Conservation (phyloP, 1,284 basidiomycete genomes). For the Mycena citricolor region DNA sequence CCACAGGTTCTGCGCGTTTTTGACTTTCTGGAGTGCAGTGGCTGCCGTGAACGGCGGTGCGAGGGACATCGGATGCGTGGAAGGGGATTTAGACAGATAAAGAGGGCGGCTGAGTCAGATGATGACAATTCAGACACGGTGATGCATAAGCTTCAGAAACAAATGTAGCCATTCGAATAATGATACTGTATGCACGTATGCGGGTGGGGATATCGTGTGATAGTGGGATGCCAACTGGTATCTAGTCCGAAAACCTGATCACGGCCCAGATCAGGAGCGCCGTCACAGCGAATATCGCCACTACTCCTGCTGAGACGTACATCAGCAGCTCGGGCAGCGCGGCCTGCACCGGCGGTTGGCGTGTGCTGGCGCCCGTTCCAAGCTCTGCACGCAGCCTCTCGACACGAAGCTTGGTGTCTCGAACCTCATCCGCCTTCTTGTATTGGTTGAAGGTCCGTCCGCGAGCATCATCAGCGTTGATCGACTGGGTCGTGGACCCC, state of each 20-base stretch:
- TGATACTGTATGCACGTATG: too few relatives aligned
- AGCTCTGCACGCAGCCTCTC: slow-evolving; percentile 21
- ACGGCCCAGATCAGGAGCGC: too few relatives aligned
- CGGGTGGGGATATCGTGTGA: too few relatives aligned
- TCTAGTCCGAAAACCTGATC: too few relatives aligned
- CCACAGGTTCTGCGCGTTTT: slow-evolving; percentile 29
- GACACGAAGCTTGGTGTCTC: slow-evolving; percentile 30
- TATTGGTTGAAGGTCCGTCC: slow-evolving; percentile 41
- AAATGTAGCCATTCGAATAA: too few relatives aligned
- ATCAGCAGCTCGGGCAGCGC: slow-evolving; percentile 37
- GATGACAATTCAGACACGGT: too few relatives aligned
- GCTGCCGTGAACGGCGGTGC: slow-evolving; percentile 21
- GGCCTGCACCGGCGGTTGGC: slow-evolving; percentile 15
- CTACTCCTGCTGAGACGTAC: slow-evolving; percentile 43
- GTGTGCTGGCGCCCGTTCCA: slow-evolving; percentile 11
- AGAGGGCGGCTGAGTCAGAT: too few relatives aligned
- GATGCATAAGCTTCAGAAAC: too few relatives aligned
- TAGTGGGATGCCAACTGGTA: too few relatives aligned
- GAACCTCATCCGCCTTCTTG: slow-evolving; percentile 45
- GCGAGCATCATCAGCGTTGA: slow-evolving; percentile 30
- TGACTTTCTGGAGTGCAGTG: slow-evolving; percentile 26
- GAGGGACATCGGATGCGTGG: too few relatives aligned
- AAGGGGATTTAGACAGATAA: too few relatives aligned
- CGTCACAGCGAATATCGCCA: slow-evolving; percentile 33
- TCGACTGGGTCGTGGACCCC: slow-evolving; percentile 24